Percentiles rank a stretch among this genome's conserved stretches.
phyloP scores from a whole-genome alignment of 805 yeast genomes.

The Tetrapisispora namnaoensis region DNA sequence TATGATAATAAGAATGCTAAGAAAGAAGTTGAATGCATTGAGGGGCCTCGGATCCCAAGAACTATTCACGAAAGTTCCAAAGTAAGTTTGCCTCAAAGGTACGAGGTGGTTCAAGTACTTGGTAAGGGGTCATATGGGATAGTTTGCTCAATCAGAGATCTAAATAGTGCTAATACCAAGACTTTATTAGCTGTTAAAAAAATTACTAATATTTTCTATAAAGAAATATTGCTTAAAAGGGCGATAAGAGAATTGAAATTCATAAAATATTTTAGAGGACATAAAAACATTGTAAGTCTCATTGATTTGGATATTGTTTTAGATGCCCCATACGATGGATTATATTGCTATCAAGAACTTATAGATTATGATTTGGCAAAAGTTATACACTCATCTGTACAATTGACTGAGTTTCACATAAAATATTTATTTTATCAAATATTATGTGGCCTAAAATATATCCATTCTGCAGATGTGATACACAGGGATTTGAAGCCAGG shows the following conservation, averaged over 20 bases:
- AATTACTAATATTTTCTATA: conserved; percentile 57
- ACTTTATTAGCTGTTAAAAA: conserved; percentile 66
- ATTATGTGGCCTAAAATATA: conserved; percentile 75
- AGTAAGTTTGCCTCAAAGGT: conserved; percentile 54
- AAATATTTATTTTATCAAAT: conserved; percentile 71
- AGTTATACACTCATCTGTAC: conserved; percentile 69
- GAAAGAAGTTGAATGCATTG: not conserved
- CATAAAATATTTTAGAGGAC: conserved; percentile 78
- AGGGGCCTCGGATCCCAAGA: conserved; percentile 5
- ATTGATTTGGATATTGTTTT: conserved; percentile 65
- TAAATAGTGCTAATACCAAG: conserved; percentile 13
- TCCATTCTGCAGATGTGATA: conserved; percentile 85
- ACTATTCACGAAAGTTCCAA: conserved; percentile 42
- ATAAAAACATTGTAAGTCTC: conserved; percentile 66
- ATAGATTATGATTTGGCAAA: conserved; percentile 72
- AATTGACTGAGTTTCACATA: conserved; percentile 76
- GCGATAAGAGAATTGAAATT: conserved; percentile 78
- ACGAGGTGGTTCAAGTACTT: conserved; percentile 45
- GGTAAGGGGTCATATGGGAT: conserved; percentile 86
- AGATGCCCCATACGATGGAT: conserved; percentile 65
- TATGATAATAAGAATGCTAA: not conserved
- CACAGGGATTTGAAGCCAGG: conserved; percentile 93
- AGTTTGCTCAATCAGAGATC: conserved; percentile 59
- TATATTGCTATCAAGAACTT: conserved; percentile 81
- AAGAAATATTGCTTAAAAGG: conserved; percentile 59